Evolutionary conservation across 352 stramenopile species (phyloP), one percentile per base, ranked within the genome.

Genomic region (Globisporangium sylvaticum): DNA sequence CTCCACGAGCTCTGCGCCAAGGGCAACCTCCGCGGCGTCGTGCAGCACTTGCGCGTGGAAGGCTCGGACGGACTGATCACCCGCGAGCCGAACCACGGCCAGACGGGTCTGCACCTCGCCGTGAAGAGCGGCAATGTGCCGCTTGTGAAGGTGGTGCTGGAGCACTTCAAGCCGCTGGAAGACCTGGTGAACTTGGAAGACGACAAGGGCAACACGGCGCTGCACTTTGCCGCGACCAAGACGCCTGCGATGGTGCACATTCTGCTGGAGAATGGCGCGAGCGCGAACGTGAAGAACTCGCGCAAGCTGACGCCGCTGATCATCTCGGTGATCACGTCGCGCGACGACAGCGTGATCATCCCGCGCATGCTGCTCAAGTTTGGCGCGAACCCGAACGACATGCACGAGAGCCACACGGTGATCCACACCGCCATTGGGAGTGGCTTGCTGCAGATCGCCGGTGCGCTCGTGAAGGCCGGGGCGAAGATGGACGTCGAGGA

Each of bases 401-500:
- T 95, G 80, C 87, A 95, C 74, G 87, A 95, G 68, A 88, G 81
- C 57, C 84, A 93, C 55, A 95, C 87, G 5, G 85, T 95, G 24
- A 92, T 95, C 63, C 87, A 95, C 80, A 95, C 87, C 9, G 87
- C 87, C 18, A 87, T 95, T 58, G 80, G 74, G 53, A 81, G 70
- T 10, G 73, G 80, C 1, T 67, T 77, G 42, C 71, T 94, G 52
- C 62, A 95, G n/a, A 93, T 94, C 27, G 87, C 87, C 42, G 87
- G 85, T 18, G 87, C 87, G 22, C 73, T 95, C 3, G 83, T 95
- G 24, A 80, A 82, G 34, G 87, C 87, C n/a, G 87, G 87, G 10
- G 87, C 87, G 53, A 95, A 95, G 72, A 86, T 95, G 78, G 87
- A 95, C 66, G 87, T 95, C 9, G 87, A 95, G 64, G 87, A 95